Conservation (phyloP, 2,329 filamentous ascomycete genomes). For the Nemania sp. region DNA sequence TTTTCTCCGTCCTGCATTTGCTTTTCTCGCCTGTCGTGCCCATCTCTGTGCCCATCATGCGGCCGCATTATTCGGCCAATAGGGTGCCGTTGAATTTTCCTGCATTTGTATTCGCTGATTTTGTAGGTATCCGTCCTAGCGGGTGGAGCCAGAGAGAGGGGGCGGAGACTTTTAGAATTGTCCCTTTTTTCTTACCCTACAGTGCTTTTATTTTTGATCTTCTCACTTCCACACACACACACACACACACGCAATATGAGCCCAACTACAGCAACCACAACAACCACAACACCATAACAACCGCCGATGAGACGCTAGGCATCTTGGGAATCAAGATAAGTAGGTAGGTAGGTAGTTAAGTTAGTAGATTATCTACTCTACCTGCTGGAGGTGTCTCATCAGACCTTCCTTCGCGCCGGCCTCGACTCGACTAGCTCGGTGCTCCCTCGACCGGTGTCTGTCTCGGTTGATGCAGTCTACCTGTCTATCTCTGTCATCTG, state of each 20-base stretch:
- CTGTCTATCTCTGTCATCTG: slow-evolving; percentile 28
- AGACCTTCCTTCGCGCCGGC: slow-evolving; percentile 23
- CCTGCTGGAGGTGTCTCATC: slow-evolving; percentile 13
- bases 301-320: slow-evolving; percentile 26
- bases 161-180: background rate
- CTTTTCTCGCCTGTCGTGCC: slow-evolving; percentile 18
- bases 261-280: slow-evolving; percentile 13
- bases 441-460: slow-evolving; percentile 21
- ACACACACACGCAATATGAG: slow-evolving; percentile 8
- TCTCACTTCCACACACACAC: slow-evolving; percentile 1
- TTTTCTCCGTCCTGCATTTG: background rate
- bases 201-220: background rate
- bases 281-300: background rate
- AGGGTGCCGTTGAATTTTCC: slow-evolving; percentile 18
- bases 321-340: background rate
- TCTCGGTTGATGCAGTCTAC: slow-evolving; percentile 19
- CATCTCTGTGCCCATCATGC: too few species aligned
- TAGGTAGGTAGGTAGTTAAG: too few species aligned
- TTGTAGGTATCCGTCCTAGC: slow-evolving; percentile 6
- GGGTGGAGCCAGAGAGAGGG: background rate
- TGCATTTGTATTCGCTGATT: slow-evolving; percentile 25
- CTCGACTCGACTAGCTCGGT: slow-evolving; percentile 21
- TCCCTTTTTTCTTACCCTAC: background rate
- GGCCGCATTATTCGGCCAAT: slow-evolving; percentile 23
- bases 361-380: background rate